phyloP scores from a whole-genome alignment of 306 rosid species.

The Gastrolobium bilobum region DNA sequence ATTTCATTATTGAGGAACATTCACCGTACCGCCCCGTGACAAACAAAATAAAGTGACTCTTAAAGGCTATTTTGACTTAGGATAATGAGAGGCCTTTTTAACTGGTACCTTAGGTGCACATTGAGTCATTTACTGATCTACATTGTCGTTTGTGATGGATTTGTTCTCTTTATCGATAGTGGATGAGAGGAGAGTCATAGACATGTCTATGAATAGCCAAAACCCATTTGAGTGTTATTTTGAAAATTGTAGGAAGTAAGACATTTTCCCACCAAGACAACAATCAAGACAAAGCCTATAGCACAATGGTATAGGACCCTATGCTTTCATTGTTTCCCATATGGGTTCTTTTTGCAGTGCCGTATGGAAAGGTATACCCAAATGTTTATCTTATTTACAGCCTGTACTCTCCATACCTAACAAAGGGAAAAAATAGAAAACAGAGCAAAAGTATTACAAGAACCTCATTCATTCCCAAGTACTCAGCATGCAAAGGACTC shows the following conservation, averaged over 20 bases:
- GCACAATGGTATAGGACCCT: conserved; percentile 57
- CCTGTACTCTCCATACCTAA: conserved; percentile 48
- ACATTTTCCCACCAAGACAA: conserved; percentile 54
- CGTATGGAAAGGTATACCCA: conserved; percentile 37
- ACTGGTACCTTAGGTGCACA: not conserved
- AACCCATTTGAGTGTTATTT: not conserved
- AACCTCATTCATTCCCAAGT: conserved; percentile 42
- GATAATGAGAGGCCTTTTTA: conserved; percentile 5
- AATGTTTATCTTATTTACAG: conserved; percentile 53
- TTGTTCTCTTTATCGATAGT: no score
- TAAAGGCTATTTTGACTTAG: conserved; percentile 13
- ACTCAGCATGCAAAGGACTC: conserved; percentile 46
- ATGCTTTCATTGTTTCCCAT: conserved; percentile 68
- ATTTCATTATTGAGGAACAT: no score
- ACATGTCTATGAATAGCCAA: not conserved
- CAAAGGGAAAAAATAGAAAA: not conserved
- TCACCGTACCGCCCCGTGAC: not conserved
- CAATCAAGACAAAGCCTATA: conserved; percentile 53
- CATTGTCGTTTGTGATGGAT: not conserved
- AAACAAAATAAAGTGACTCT: not conserved
- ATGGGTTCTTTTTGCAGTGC: conserved; percentile 49
- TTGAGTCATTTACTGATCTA: no score
- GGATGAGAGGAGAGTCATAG: no score
- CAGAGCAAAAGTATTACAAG: conserved; percentile 25
- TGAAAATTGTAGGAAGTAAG: conserved; percentile 36